Percentiles rank a stretch among this genome's conserved stretches.
Evolutionary conservation across 1,284 basidiomycete species (phyloP).

Genomic region (Ceratobasidium sp.): DNA sequence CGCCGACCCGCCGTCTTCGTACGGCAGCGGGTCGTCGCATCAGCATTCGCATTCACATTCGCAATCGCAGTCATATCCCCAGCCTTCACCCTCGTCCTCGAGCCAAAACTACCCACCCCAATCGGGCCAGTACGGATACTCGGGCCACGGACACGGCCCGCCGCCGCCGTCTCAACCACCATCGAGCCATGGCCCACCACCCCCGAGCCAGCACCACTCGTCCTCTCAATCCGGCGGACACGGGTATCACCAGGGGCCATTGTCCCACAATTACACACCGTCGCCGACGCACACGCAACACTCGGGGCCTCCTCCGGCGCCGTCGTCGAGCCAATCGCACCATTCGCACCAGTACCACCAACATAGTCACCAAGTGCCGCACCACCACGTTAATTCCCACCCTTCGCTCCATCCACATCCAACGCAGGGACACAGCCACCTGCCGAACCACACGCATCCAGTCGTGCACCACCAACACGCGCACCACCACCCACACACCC

Average conservation of each 20-base stretch:
- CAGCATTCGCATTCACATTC: no score
- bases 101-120: conserved; percentile 6
- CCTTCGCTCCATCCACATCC: neutral
- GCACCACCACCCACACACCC: conserved; percentile 23
- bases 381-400: conserved; percentile 3
- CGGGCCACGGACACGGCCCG: conserved; percentile 9
- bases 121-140: conserved; percentile 17
- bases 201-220: neutral
- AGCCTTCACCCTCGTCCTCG: neutral
- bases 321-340: conserved; percentile 14
- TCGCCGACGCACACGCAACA: conserved; percentile 21
- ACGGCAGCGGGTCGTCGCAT: neutral
- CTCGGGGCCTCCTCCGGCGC: neutral
- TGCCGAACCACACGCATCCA: conserved; percentile 18
- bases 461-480: conserved; percentile 15
- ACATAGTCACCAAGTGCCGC: neutral
- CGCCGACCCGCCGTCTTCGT: neutral
- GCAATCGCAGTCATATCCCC: neutral
- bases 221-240: neutral
- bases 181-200: no score
- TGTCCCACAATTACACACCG: conserved; percentile 16
- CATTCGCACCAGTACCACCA: conserved; percentile 30
- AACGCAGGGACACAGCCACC: neutral
- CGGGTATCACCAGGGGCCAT: conserved; percentile 3
- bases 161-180: neutral